Conservation (phyloP, 257 asterid species). For the Solanum gracilifrons region DNA sequence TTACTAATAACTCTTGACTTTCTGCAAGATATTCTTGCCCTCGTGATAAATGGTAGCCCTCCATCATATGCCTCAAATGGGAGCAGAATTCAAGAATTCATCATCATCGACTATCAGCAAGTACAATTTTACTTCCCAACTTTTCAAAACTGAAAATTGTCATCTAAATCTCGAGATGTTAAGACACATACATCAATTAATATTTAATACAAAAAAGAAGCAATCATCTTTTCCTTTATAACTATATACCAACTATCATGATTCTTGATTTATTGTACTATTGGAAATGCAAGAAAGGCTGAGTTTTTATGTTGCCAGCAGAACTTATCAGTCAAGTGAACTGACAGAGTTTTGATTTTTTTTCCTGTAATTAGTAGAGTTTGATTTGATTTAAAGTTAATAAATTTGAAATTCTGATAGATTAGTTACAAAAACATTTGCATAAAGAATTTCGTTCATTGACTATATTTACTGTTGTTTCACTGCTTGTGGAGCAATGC, state of each 20-base stretch:
- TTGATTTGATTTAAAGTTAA: background rate
- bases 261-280: background rate
- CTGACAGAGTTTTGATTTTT: background rate
- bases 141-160: too few relatives aligned
- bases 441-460: conserved; percentile 54
- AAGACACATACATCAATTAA: too few relatives aligned
- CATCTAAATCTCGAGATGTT: too few relatives aligned
- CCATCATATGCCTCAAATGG: too few relatives aligned
- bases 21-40: too few relatives aligned
- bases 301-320: background rate
- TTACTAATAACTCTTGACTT: too few relatives aligned
- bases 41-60: too few relatives aligned
- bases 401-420: background rate
- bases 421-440: background rate
- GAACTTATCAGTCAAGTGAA: background rate
- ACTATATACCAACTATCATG: background rate
- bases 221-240: too few relatives aligned
- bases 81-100: too few relatives aligned
- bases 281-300: background rate
- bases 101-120: too few relatives aligned
- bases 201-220: too few relatives aligned
- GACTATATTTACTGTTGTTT: conserved; percentile 78
- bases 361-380: background rate
- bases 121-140: too few relatives aligned
- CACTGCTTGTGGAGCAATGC: conserved; percentile 83